phyloP scores from a whole-genome alignment of 805 yeast genomes.

The Maudiozyma turicensis region DNA sequence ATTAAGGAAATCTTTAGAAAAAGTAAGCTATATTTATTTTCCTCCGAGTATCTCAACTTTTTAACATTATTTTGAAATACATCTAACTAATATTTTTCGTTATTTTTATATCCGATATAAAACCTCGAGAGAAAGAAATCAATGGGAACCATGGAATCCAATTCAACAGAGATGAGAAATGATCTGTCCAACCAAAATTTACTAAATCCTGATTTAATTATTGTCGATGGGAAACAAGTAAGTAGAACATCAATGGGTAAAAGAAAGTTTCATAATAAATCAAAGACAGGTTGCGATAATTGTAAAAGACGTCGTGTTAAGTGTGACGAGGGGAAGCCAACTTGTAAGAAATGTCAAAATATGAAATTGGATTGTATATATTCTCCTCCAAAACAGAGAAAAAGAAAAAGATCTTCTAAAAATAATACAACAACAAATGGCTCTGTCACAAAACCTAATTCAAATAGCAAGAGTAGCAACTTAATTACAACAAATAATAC shows the following conservation, averaged over 20 bases:
- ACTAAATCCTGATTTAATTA: conserved; percentile 22
- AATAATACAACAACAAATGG: not conserved
- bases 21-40: no score
- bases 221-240: conserved; percentile 33
- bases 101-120: no score
- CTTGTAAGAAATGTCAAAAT: conserved; percentile 68
- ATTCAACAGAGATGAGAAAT: no score
- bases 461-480: not conserved
- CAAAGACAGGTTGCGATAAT: conserved; percentile 80
- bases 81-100: no score
- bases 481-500: not conserved
- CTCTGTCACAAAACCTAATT: not conserved
- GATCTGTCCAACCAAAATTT: not conserved
- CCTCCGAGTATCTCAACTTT: no score
- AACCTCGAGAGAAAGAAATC: no score
- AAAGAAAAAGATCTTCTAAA: conserved; percentile 1
- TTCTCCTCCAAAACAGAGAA: conserved; percentile 12
- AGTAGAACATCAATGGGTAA: conserved; percentile 50
- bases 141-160: not conserved
- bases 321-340: conserved; percentile 81
- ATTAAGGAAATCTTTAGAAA: no score
- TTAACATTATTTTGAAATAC: no score
- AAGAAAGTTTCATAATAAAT: conserved; percentile 81
- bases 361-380: conserved; percentile 75
- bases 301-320: conserved; percentile 86